These are phyloP conservation scores for Pseudoscleropodium purum DNA, from an alignment of 225 moss, liverwort and hornwort genomes.

Conservation along the genomic window DNA sequence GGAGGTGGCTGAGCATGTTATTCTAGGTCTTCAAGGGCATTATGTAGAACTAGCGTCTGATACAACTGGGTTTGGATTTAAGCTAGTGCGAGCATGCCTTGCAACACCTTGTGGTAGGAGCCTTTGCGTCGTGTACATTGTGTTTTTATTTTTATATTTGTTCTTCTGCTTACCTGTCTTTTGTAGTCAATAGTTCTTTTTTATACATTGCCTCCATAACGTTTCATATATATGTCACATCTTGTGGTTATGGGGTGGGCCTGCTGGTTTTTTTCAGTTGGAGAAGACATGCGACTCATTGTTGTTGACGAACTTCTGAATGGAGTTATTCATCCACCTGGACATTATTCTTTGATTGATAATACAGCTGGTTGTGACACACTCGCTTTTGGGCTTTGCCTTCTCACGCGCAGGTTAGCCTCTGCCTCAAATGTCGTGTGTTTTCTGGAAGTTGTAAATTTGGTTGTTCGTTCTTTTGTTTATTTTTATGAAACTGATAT, in stretches of 20 bases:
- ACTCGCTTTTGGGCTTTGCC: constrained; percentile 38
- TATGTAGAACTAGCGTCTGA: constrained; percentile 36
- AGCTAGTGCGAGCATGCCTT: constrained; percentile 50
- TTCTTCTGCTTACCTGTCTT: background rate
- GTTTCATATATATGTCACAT: background rate
- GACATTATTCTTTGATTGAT: constrained; percentile 30
- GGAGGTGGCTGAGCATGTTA: constrained; percentile 40
- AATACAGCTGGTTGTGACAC: constrained; percentile 26
- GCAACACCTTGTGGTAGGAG: constrained; percentile 41
- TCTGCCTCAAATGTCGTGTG: background rate
- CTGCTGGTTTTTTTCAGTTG: constrained; percentile 18
- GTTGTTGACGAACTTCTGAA: constrained; percentile 34
- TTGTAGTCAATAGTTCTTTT: background rate
- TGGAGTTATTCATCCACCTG: constrained; percentile 26
- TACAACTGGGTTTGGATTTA: constrained; percentile 29
- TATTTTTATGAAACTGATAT: background rate
- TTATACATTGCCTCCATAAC: background rate
- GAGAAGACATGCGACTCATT: constrained; percentile 34
- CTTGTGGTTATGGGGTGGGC: background rate
- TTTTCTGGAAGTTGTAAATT: background rate
- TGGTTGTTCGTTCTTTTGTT: background rate
- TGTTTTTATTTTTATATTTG: background rate
- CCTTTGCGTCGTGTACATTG: background rate
- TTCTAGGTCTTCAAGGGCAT: constrained; percentile 27
- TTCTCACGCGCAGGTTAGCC: constrained; percentile 36